Evolutionary conservation across 192 early-diverging fungal genomes (phyloP).

Genomic region (Coemansia sp.): DNA sequence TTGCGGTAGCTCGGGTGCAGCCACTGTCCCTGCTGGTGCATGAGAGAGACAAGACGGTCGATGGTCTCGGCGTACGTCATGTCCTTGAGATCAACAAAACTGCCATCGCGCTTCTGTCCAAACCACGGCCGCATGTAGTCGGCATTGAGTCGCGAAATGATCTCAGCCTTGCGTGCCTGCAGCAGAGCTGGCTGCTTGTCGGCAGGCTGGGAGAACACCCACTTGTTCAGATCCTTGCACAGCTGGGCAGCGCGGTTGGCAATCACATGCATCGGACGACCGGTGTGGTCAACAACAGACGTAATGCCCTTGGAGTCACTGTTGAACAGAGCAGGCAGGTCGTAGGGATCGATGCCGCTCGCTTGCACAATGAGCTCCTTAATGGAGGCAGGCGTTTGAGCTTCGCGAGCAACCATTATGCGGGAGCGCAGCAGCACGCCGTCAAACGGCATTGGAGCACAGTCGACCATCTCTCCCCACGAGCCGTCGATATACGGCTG

Average conservation of each 20-base stretch:
- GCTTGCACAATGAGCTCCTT: constrained; percentile 85
- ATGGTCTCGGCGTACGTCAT: constrained; percentile 92
- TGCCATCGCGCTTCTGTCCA: constrained; percentile 74
- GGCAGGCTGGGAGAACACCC: constrained; percentile 75
- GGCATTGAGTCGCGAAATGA: constrained; percentile 78
- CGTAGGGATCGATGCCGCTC: constrained; percentile 70
- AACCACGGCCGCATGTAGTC: constrained; percentile 98
- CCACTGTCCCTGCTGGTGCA: constrained; percentile 80
- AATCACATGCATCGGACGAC: constrained; percentile 88
- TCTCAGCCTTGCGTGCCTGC: constrained; percentile 76
- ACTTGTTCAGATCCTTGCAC: constrained; percentile 87
- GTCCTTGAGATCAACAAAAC: constrained; percentile 73
- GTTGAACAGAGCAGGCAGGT: constrained; percentile 80
- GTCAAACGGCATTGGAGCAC: constrained; percentile 90
- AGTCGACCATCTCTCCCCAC: constrained; percentile 75
- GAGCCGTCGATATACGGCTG: constrained; percentile 85
- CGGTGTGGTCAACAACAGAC: constrained; percentile 82
- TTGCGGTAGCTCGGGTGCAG: constrained; percentile 74
- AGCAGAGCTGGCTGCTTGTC: constrained; percentile 79
- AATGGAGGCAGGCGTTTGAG: constrained; percentile 62
- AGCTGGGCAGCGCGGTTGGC: constrained; percentile 86
- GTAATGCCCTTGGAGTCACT: constrained; percentile 85
- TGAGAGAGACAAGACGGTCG: constrained; percentile 74
- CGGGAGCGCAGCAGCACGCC: constrained; percentile 89
- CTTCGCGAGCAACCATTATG: constrained; percentile 86